Conservation (phyloP, 2,329 filamentous ascomycete species). For the Venturia asperata region DNA sequence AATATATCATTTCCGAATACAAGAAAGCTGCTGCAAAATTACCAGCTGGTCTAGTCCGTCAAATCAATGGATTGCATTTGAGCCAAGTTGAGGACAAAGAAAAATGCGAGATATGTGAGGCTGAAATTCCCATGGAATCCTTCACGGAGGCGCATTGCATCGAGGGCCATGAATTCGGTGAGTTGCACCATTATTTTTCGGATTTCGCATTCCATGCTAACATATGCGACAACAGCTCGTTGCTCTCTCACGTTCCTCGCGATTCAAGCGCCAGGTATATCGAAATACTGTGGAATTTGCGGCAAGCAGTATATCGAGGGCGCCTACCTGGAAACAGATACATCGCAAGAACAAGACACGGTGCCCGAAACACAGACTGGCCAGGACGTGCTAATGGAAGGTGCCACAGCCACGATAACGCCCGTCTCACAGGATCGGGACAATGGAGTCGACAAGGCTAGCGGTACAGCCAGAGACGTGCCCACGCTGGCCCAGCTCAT, state of each 20-base stretch:
- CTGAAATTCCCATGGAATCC: constrained; percentile 42
- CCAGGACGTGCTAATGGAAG: not conserved
- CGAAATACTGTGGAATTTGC: constrained; percentile 50
- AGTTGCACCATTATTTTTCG: constrained; percentile 20
- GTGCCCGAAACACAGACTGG: not conserved
- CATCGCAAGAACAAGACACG: not conserved
- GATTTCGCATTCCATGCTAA: constrained; percentile 14
- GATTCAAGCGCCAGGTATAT: constrained; percentile 48
- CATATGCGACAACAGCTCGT: constrained; percentile 33
- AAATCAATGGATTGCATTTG: constrained; percentile 16
- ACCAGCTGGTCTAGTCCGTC: not conserved
- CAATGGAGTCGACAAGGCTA: not conserved
- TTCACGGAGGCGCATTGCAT: constrained; percentile 41
- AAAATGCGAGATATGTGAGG: constrained; percentile 46
- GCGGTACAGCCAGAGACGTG: not conserved
- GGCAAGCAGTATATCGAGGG: constrained; percentile 38
- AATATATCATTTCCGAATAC: constrained; percentile 12
- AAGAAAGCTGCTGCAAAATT: not conserved
- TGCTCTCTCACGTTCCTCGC: constrained; percentile 49
- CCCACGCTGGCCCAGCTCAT: constrained; percentile 27
- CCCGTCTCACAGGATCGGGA: constrained; percentile 5
- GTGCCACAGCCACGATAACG: not conserved
- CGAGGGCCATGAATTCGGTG: constrained; percentile 47
- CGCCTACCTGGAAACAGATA: constrained; percentile 7
- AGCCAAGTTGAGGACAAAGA: constrained; percentile 32